Percentiles rank a stretch among this genome's conserved stretches.
Evolutionary conservation across 2,329 filamentous ascomycete genomes (phyloP).

Genomic region (Hymenoscyphus linearis): DNA sequence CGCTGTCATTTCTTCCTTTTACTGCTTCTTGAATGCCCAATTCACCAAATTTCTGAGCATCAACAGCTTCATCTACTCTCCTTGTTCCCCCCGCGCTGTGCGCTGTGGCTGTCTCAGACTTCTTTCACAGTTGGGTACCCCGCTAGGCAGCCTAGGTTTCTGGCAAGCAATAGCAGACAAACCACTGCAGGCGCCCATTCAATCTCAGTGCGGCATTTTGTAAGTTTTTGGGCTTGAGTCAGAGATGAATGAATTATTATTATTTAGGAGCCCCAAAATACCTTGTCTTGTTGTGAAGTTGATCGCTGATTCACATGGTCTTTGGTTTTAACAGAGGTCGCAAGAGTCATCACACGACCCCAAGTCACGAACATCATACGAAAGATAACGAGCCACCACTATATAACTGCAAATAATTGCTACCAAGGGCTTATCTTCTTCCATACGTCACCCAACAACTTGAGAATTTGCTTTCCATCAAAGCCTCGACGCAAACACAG

Average conservation of each 20-base stretch:
- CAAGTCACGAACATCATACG: neutral
- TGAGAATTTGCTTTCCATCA: no score
- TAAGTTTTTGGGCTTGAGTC: neutral
- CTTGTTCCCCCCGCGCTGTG: neutral
- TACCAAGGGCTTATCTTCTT: neutral
- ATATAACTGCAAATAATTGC: neutral
- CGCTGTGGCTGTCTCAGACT: neutral
- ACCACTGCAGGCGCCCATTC: neutral
- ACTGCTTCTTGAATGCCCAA: neutral
- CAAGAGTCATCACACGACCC: neutral
- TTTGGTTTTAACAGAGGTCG: neutral
- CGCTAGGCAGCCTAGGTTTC: neutral
- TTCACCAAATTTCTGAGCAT: neutral
- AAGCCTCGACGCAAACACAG: neutral
- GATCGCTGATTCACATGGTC: neutral
- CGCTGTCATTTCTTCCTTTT: neutral
- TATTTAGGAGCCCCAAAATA: neutral
- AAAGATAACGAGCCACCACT: neutral
- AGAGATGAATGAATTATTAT: neutral
- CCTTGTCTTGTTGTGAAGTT: neutral
- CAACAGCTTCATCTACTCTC: neutral
- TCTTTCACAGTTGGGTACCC: neutral
- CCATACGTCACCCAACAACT: neutral
- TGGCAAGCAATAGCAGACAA: neutral
- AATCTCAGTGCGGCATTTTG: neutral